Evolutionary conservation across 2,329 filamentous ascomycete species (phyloP).

Genomic region (Thermoascus crustaceus): DNA sequence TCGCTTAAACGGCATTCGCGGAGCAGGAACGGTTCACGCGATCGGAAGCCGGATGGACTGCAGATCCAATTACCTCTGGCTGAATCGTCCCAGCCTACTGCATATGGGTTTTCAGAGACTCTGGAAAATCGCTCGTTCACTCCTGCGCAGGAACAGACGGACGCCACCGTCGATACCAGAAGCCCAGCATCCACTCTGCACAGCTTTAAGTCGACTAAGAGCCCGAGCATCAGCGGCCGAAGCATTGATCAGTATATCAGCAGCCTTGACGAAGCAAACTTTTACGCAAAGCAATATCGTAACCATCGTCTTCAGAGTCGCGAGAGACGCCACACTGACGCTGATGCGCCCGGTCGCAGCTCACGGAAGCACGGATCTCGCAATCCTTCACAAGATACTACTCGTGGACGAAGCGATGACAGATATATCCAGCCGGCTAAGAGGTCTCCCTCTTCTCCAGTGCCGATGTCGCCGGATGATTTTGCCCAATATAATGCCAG

Average conservation of each 20-base stretch:
- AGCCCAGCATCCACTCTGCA: conserved; percentile 31
- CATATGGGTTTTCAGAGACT: conserved; percentile 36
- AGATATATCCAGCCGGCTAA: conserved; percentile 69
- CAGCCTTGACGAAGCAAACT: conserved; percentile 70
- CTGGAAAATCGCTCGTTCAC: conserved; percentile 49
- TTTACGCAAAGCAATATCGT: conserved; percentile 47
- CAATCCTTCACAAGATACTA: conserved; percentile 58
- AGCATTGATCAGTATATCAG: conserved; percentile 79
- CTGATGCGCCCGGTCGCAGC: conserved; percentile 37
- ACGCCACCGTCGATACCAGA: conserved; percentile 41
- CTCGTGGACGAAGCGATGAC: conserved; percentile 56
- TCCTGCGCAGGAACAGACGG: conserved; percentile 47
- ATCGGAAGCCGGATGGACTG: conserved; percentile 69
- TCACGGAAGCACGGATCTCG: conserved; percentile 45
- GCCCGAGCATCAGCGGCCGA: conserved; percentile 52
- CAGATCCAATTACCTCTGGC: conserved; percentile 53
- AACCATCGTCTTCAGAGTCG: conserved; percentile 43
- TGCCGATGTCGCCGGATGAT: conserved; percentile 92
- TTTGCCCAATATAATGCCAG: conserved; percentile 41
- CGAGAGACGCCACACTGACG: conserved; percentile 39
- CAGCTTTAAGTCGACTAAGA: conserved; percentile 45
- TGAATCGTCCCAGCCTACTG: conserved; percentile 43
- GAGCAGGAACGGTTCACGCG: conserved; percentile 55
- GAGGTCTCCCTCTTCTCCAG: conserved; percentile 80
- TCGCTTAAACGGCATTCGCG: conserved; percentile 53